Base-by-base conservation (phyloP, 352 stramenopile species). In the Phytophthora nicotianae region DNA sequence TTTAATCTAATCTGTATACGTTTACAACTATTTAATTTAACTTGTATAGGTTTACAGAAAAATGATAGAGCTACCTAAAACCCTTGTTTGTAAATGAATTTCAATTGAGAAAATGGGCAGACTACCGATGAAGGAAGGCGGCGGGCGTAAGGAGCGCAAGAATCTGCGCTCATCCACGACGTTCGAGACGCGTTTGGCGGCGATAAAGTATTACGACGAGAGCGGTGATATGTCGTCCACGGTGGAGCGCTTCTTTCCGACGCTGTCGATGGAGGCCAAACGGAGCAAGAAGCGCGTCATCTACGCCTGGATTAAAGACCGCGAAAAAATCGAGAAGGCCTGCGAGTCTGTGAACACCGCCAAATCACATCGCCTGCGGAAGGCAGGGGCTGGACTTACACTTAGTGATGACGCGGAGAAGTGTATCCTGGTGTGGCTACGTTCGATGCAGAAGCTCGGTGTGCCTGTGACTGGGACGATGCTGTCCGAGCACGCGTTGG, bases 221-320 rank as follows among this genome's bases (percentile, higher is more conserved):
- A 57, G 43, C 16, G 37, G 53, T 19, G 46, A 72, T 53, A 77
- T 77, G 56, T 13, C 65, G 40, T 40, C 45, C 16, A 74, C 65
- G 8, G 69, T 77, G 19, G 69, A 74, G 5, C 33, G 47, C 7
- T 74, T 77, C 32, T 77, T 74, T 27, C 61, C 65, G 19, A n/a
- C 24, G 27, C 49, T 78, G 11, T 65, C 57, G 9, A 42, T 41
- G 21, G 33, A 75, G 29, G 62, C 53, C 23, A 73, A 75, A 33
- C 61, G 62, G 43, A 78, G 60, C 47, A 78, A 78, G 54, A 78
- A 78, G 50, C 70, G 70, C 20, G 66, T 73, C 33, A 56, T 78
- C 14, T 78, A 78, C 66, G 37, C 48, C 43, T 78, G 70, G 66
- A 35, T 75, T 19, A 73, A 73, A 23, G 58, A 60, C 38, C 57